Base-by-base conservation (phyloP, 331 rosid genomes). In the Phaseolus coccineus region DNA sequence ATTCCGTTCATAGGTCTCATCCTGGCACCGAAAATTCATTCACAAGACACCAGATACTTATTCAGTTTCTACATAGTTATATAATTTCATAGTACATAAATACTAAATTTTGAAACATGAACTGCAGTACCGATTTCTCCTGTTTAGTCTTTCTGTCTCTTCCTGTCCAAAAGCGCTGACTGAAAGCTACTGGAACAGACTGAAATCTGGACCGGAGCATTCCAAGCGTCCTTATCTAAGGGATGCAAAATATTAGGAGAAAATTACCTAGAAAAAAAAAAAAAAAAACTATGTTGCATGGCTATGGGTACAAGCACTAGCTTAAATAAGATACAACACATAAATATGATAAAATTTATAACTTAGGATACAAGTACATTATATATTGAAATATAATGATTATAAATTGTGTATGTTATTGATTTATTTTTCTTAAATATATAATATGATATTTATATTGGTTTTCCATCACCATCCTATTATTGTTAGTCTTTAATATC, bases 191-290 rank as follows among this genome's bases (percentile, higher is more conserved):
- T 77, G 98, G 99, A 77, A 96, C 88, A 62, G 91, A 76, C 59
- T 82, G 90, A 81, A 96, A 96, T 88, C 99, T 91, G 71, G 98
- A 90, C 61, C 97, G 91, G 79, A 96, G 85, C 99, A 96, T 96
- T 77, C 99, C 99, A 81, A 96, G 99, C 15, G 99, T 96, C 73
- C 99, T 89, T 87, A 96, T 96, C 99, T 96, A 86, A 8, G 22
- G 84, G 74, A 84, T 46, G 70, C 39, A 76, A 82, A 83, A 88
- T 35, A 71, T 40, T 73, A 73, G 56, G 48, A 52, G n/a, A 83
- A 19, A 71, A 80, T 77, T 39, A 76, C 76, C 22, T 19, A 19
- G 22, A 19, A 48, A 80, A 74, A 56, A 74, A 80, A 74, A 56
- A 74, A 56, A 63, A 67, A 3, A 63, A 6, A 14, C 42, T 13